phyloP scores from a whole-genome alignment of 768 basidiomycete genomes.

The Boletus pseudo-olivaceus region DNA sequence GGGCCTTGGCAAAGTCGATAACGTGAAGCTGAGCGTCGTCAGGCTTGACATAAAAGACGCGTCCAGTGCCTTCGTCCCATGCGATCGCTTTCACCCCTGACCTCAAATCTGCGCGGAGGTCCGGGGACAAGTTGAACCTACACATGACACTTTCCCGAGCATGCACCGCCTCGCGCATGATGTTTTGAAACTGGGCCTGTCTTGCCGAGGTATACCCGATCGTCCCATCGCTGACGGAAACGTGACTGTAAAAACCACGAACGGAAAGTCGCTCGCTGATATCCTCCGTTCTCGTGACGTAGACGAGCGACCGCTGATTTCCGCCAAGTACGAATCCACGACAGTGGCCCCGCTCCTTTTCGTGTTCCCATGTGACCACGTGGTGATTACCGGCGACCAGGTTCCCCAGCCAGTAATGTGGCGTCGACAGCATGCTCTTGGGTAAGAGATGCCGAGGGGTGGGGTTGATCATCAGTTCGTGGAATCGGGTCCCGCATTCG shows the following conservation, averaged over 20 bases:
- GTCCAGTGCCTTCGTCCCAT: slow-evolving; percentile 66
- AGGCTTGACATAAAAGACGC: slow-evolving; percentile 50
- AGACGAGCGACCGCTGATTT: slow-evolving; percentile 32
- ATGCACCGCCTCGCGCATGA: slow-evolving; percentile 16
- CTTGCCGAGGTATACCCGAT: slow-evolving; percentile 21
- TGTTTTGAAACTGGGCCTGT: slow-evolving; percentile 19
- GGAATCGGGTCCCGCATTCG: slow-evolving; percentile 25
- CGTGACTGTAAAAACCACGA: slow-evolving; percentile 31
- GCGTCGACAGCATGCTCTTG: slow-evolving; percentile 21
- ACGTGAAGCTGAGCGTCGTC: slow-evolving; percentile 41
- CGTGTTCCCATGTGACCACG: slow-evolving; percentile 25
- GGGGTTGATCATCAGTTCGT: slow-evolving; percentile 30
- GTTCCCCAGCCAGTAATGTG: slow-evolving; percentile 30
- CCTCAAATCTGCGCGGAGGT: slow-evolving; percentile 18
- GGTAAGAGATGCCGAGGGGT: slow-evolving; percentile 21
- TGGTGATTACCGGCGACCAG: slow-evolving; percentile 25
- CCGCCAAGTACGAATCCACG: slow-evolving; percentile 33
- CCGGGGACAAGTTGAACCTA: slow-evolving; percentile 18
- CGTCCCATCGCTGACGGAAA: slow-evolving; percentile 36
- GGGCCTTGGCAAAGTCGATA: slow-evolving; percentile 45
- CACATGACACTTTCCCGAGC: slow-evolving; percentile 24
- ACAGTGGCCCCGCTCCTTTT: slow-evolving; percentile 19
- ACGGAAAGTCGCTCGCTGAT: slow-evolving; percentile 27
- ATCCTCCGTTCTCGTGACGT: slow-evolving; percentile 24
- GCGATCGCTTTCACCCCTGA: slow-evolving; percentile 46